phyloP scores from a whole-genome alignment of 768 basidiomycete species.

The Tricholoma terreum region DNA sequence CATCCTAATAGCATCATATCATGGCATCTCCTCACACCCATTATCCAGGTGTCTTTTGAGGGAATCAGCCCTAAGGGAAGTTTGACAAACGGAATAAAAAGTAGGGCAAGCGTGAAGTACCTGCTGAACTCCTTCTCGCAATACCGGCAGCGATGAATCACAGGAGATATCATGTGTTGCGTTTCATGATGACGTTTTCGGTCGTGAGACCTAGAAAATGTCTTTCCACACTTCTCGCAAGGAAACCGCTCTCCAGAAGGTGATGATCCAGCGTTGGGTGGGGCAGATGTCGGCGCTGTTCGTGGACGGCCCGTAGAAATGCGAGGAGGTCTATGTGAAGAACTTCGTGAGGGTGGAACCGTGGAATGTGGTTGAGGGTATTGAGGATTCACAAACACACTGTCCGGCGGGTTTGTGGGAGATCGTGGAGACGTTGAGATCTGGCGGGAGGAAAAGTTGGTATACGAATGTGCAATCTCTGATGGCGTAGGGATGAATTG shows the following conservation, averaged over 20 bases:
- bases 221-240: conserved; percentile 74
- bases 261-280: conserved; percentile 36
- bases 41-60: conserved; percentile 82
- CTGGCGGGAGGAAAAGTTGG: conserved; percentile 24
- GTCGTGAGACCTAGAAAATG: conserved; percentile 79
- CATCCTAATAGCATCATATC: conserved; percentile 2
- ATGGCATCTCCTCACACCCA: conserved; percentile 39
- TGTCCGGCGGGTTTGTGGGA: conserved; percentile 19
- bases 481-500: conserved; percentile 51
- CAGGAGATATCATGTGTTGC: conserved; percentile 62
- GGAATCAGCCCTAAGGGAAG: conserved; percentile 36
- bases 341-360: conserved; percentile 28
- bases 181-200: conserved; percentile 80
- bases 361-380: conserved; percentile 26
- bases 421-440: conserved; percentile 20
- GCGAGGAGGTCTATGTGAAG: conserved; percentile 32
- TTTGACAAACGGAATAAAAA: conserved; percentile 9
- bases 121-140: conserved; percentile 81
- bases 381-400: conserved; percentile 10
- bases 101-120: conserved; percentile 22
- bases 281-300: conserved; percentile 33
- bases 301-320: conserved; percentile 40
- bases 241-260: conserved; percentile 60
- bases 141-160: conserved; percentile 65
- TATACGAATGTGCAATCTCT: conserved; percentile 35